Conservation (phyloP, 768 basidiomycete genomes). For the Trametes coccinea region DNA sequence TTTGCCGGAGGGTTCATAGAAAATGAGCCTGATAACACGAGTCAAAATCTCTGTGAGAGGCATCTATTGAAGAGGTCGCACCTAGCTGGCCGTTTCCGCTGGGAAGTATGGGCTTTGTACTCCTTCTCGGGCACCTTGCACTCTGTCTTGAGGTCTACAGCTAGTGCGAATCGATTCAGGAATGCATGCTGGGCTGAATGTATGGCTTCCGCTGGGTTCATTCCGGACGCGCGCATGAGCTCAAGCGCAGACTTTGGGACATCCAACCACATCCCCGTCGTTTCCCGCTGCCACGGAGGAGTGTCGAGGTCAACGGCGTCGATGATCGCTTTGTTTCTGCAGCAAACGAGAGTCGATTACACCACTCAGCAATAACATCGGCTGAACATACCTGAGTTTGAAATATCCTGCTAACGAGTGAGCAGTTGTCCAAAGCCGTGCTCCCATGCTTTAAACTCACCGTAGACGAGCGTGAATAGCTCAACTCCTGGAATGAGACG, state of each 20-base stretch:
- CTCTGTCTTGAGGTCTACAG: slow-evolving; percentile 73
- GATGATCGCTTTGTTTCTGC: slow-evolving; percentile 61
- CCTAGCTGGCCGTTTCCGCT: slow-evolving; percentile 71
- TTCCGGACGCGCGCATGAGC: slow-evolving; percentile 51
- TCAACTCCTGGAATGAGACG: slow-evolving; percentile 49
- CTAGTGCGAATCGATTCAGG: slow-evolving; percentile 72
- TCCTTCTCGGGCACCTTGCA: slow-evolving; percentile 82
- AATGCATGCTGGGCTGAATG: slow-evolving; percentile 86
- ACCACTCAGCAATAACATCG: neutral
- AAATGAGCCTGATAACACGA: slow-evolving; percentile 57
- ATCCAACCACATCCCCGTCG: slow-evolving; percentile 81
- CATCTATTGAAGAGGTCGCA: slow-evolving; percentile 24
- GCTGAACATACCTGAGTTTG: slow-evolving; percentile 61
- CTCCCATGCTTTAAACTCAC: slow-evolving; percentile 35
- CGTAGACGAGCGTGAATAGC: slow-evolving; percentile 71
- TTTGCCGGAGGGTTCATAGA: slow-evolving; percentile 73
- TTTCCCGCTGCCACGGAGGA: slow-evolving; percentile 72
- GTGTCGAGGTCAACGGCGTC: slow-evolving; percentile 79
- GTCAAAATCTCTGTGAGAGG: no score
- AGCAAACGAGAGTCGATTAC: no score
- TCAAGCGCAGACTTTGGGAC: slow-evolving; percentile 55
- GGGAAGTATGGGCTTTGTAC: slow-evolving; percentile 51
- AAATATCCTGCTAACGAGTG: slow-evolving; percentile 58
- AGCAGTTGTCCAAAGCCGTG: neutral
- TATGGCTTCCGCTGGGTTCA: slow-evolving; percentile 77